phyloP scores from a whole-genome alignment of 164 flowering plant genomes.

The Berberis thunbergii region DNA sequence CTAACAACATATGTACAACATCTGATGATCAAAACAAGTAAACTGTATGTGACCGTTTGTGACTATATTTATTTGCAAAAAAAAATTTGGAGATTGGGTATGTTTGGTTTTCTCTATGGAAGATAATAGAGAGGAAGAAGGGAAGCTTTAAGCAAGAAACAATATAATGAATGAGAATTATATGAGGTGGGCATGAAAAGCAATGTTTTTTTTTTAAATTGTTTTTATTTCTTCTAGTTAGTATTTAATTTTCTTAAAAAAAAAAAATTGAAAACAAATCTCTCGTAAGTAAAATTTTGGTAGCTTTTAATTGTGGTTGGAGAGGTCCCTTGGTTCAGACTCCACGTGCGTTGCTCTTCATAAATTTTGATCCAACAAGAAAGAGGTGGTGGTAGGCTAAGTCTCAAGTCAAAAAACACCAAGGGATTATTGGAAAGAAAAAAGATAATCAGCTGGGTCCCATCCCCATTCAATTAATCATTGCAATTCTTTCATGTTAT shows the following conservation, averaged over 20 bases:
- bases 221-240: neutral
- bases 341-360: slow-evolving; percentile 77
- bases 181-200: slow-evolving; percentile 26
- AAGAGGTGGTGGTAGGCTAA: slow-evolving; percentile 37
- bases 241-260: neutral
- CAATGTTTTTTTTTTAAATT: slow-evolving; percentile 10
- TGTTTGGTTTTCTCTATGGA: slow-evolving; percentile 2
- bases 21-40: neutral
- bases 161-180: slow-evolving; percentile 56
- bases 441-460: slow-evolving; percentile 29
- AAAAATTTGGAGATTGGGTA: neutral
- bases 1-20: neutral
- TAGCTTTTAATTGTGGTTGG: slow-evolving; percentile 35
- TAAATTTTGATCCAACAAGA: slow-evolving; percentile 52
- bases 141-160: slow-evolving; percentile 21
- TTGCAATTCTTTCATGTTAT: slow-evolving; percentile 16
- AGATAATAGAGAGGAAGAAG: slow-evolving; percentile 4
- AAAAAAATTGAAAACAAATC: neutral
- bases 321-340: slow-evolving; percentile 61
- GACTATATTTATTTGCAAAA: neutral
- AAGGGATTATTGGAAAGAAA: slow-evolving; percentile 12
- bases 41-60: neutral
- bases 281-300: neutral
- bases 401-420: slow-evolving; percentile 27
- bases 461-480: slow-evolving; percentile 35